Base-by-base conservation (phyloP, 140 eudicot species). In the Anethum foeniculum region DNA sequence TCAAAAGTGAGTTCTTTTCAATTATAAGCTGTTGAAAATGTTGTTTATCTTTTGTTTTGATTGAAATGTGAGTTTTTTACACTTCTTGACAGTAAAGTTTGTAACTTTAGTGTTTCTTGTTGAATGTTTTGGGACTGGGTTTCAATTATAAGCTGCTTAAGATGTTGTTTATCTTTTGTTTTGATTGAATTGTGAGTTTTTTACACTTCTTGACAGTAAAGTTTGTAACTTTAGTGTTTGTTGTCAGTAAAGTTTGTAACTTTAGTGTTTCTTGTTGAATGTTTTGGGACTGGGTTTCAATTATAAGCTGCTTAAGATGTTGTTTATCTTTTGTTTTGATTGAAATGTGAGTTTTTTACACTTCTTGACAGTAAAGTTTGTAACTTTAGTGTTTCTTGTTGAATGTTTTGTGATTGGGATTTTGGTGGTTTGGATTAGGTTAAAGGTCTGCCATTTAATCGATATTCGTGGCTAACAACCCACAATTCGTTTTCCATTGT, bases 391-490 rank as follows among this genome's bases (percentile, higher is more conserved):
- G 67, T 60, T 25, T 62, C 18, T 25, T 62, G 69, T 62, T 7
- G 5, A 62, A 25, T 13, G 14, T 8, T 62, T 25, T 25, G 30
- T 23, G 5, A 43, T 39, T 72, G 25, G 21, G 28, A 10, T 23
- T 25, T 30, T 75, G 39, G 9, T n/a, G 9, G 23, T 41, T 23
- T 25, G 39, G n/a, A 43, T 18, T 81, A 95, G 99, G 99, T 95
- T 21, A 89, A 84, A 71, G 99, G 96, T 8, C 82, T 95, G 44
- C 96, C 99, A 47, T 95, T 90, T 75, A 93, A 95, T 79, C 85
- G 79, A 52, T 95, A 95, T 83, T 83, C 99, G 64, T 93, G 98
- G 98, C 80, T 93, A 77, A 95, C 98, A 87, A 93, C 97, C 81
- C 99, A 95, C 84, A 95, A 93, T 79, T 88, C 99, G n/a, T 95